Conservation (phyloP, 2,329 filamentous ascomycete genomes). For the Acrodontium crateriforme region DNA sequence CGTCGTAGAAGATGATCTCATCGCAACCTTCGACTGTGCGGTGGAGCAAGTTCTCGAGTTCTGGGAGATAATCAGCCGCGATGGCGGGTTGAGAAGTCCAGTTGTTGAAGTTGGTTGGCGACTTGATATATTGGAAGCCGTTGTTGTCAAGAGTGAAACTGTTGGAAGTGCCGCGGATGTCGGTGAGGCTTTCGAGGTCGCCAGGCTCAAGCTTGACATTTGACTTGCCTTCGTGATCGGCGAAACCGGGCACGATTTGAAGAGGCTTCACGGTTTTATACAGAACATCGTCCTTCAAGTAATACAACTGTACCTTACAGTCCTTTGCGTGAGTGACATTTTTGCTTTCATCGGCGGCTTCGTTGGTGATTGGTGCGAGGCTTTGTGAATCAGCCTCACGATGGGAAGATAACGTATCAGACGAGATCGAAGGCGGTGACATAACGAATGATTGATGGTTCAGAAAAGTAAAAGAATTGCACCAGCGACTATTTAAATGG, state of each 20-base stretch:
- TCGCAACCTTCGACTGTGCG: slow-evolving; percentile 13
- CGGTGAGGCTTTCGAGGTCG: slow-evolving; percentile 9
- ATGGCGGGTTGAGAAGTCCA: slow-evolving; percentile 10
- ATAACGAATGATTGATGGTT: no score
- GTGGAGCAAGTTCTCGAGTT: slow-evolving; percentile 11
- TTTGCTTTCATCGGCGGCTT: slow-evolving; percentile 14
- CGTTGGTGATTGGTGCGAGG: no score
- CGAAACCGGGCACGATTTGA: slow-evolving; percentile 16
- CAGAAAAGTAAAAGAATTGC: no score
- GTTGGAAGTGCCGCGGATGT: slow-evolving; percentile 8
- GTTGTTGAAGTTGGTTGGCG: slow-evolving; percentile 7
- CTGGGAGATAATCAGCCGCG: slow-evolving; percentile 7
- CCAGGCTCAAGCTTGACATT: slow-evolving; percentile 12
- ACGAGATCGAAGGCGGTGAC: no score
- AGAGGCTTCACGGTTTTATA: slow-evolving; percentile 15
- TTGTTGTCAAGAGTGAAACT: slow-evolving; percentile 12
- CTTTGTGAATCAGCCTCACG: no score
- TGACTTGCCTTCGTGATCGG: slow-evolving; percentile 11
- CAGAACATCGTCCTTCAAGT: slow-evolving; percentile 15
- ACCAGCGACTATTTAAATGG: no score
- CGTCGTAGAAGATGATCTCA: slow-evolving; percentile 15
- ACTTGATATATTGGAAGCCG: slow-evolving; percentile 13
- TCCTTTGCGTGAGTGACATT: slow-evolving; percentile 37
- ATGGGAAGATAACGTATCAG: no score
- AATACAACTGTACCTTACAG: slow-evolving; percentile 14